Evolutionary conservation across 768 basidiomycete genomes (phyloP).

Genomic region (Mycena belliarum): DNA sequence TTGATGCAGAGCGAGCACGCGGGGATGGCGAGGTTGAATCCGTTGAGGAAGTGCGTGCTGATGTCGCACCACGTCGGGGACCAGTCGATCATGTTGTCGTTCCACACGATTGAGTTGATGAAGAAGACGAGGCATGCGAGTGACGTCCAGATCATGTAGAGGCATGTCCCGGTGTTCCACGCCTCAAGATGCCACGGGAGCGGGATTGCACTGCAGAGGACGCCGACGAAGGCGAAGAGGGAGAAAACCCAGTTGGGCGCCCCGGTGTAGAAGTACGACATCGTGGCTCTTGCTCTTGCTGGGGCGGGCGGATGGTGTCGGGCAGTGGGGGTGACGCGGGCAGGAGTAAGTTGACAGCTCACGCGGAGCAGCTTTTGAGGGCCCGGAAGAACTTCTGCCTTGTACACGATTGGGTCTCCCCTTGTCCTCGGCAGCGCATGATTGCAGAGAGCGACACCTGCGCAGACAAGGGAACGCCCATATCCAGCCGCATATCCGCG

Average conservation of each 20-base stretch:
- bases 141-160: conserved; percentile 71
- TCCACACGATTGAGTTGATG: conserved; percentile 75
- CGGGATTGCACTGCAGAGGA: conserved; percentile 59
- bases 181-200: conserved; percentile 70
- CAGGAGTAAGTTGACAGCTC: conserved; percentile 34
- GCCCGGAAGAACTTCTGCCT: conserved; percentile 3
- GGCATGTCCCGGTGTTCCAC: conserved; percentile 67
- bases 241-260: conserved; percentile 49
- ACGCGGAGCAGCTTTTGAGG: neutral
- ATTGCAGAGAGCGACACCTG: neutral
- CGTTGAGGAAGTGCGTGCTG: conserved; percentile 48
- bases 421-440: conserved; percentile 34
- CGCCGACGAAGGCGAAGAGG: conserved; percentile 54
- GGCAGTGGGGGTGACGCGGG: conserved; percentile 23
- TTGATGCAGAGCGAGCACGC: conserved; percentile 59
- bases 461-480: neutral
- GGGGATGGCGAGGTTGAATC: conserved; percentile 48
- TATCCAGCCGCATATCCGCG: neutral
- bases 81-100: conserved; percentile 51
- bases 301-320: conserved; percentile 7
- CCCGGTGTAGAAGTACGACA: conserved; percentile 18
- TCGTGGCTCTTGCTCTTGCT: too few species aligned
- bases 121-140: conserved; percentile 57
- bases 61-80: conserved; percentile 71
- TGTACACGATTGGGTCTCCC: conserved; percentile 46